Conservation (phyloP, 495 filamentous ascomycete species). For the Trichoderma asperelloides region DNA sequence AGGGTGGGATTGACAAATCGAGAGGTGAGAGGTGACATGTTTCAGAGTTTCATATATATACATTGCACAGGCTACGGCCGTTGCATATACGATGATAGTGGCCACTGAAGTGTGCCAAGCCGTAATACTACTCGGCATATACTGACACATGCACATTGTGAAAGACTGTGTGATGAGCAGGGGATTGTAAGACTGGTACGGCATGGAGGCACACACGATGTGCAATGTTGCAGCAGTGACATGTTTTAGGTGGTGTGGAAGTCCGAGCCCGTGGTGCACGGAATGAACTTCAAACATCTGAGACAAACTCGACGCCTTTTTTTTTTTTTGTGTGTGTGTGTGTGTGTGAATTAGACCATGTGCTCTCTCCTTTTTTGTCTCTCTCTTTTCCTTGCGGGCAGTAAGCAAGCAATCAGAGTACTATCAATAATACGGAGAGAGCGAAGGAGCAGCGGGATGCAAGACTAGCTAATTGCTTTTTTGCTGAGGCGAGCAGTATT, state of each 20-base stretch:
- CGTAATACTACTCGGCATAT: no score
- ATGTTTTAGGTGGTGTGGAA: not conserved
- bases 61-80: not conserved
- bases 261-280: no score
- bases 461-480: not conserved
- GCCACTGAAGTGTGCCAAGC: not conserved
- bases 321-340: no score
- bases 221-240: not conserved
- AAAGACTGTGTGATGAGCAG: no score
- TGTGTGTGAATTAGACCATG: no score
- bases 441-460: not conserved
- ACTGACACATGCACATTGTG: no score
- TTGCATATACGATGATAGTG: not conserved
- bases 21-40: not conserved
- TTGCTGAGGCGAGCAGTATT: not conserved
- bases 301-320: not conserved
- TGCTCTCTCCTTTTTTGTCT: not conserved
- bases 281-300: not conserved
- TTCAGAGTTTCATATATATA: not conserved
- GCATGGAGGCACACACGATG: not conserved
- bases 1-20: not conserved
- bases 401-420: not conserved
- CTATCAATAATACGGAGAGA: not conserved
- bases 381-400: not conserved
- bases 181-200: no score